These are phyloP conservation scores for Taphrina pruni DNA, from an alignment of 1,139 yeast species.

Conservation along the genomic window DNA sequence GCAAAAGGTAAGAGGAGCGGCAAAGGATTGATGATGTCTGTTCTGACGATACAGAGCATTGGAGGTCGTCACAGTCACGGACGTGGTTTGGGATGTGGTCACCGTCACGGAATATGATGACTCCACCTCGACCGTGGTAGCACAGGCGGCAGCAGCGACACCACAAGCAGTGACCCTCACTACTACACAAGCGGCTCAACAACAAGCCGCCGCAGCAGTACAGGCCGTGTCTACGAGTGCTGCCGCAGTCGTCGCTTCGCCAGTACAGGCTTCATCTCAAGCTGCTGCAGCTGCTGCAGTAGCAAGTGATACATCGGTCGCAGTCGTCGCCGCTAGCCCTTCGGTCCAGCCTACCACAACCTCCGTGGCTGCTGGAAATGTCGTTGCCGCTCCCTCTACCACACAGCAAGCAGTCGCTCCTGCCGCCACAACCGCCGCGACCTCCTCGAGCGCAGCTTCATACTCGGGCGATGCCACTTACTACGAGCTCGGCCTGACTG, in stretches of 20 bases:
- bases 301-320: constrained; percentile 42
- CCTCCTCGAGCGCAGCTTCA: constrained; percentile 47
- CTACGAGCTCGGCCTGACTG: constrained; percentile 65
- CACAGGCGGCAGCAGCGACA: constrained; percentile 16
- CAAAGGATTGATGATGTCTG: neutral
- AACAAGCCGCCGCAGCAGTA: constrained; percentile 43
- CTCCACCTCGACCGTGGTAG: constrained; percentile 24
- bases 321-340: constrained; percentile 25
- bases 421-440: constrained; percentile 46
- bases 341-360: constrained; percentile 22
- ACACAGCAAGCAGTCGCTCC: constrained; percentile 42
- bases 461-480: constrained; percentile 65
- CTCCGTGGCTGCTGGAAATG: constrained; percentile 19
- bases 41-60: constrained; percentile 11
- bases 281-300: constrained; percentile 42
- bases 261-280: constrained; percentile 31
- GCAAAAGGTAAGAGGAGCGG: neutral
- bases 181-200: constrained; percentile 40
- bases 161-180: constrained; percentile 18
- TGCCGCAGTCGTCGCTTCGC: constrained; percentile 42
- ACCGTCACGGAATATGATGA: constrained; percentile 25
- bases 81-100: constrained; percentile 38
- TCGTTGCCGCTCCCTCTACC: constrained; percentile 41
- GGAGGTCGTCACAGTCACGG: constrained; percentile 35
- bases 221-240: constrained; percentile 43